Base-by-base conservation (phyloP, 768 basidiomycete genomes). In the Suillus ampliporus region DNA sequence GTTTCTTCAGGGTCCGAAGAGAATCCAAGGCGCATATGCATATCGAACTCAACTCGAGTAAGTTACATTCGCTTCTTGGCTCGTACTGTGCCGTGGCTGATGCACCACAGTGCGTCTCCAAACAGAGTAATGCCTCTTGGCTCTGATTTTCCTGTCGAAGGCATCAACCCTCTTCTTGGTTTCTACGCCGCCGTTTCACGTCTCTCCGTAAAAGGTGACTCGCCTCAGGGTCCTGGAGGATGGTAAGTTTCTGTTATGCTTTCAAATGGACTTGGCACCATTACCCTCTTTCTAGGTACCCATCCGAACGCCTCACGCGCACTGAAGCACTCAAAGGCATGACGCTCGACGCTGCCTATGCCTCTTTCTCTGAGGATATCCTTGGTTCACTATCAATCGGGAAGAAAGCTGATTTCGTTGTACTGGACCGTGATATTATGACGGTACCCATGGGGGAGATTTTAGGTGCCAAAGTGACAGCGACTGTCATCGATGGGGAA, bases 101-200 rank as follows among this genome's bases (percentile, higher is more conserved):
- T 48, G 41, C 43, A 1, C 34, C n/a, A 41, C 60, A 89, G 86
- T 63, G 73, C 74, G 4, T 89, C 90, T 13, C 78, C 73, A 6
- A 75, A 78, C n/a, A 75, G 82, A 0, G 73, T 88, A 15, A 82
- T 96, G 3, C 89, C 94, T 0, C 81, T 98, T 2, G 96, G 97
- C 3, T 94, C 94, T 3, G 96, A 98, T 74, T 97, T 98, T 75
- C 97, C 97, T 0, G 89, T 98, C 4, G 96, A 98, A 74, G 84
- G 86, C 11, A 89, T 97, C 58, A 93, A 97, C 70, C 96, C 97
- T 0, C 78, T 98, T 38, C 79, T 91, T 4, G 94, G 93, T 0
- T 96, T 97, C 76, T 94, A 95, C 67, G 95, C 97, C 6, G 94
- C 94, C 0, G 83, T 95, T 2, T 83, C 94, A 1, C 84, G 96